These are phyloP conservation scores for California macrophylla DNA, from an alignment of 441 rosid species.

Conservation along the genomic window DNA sequence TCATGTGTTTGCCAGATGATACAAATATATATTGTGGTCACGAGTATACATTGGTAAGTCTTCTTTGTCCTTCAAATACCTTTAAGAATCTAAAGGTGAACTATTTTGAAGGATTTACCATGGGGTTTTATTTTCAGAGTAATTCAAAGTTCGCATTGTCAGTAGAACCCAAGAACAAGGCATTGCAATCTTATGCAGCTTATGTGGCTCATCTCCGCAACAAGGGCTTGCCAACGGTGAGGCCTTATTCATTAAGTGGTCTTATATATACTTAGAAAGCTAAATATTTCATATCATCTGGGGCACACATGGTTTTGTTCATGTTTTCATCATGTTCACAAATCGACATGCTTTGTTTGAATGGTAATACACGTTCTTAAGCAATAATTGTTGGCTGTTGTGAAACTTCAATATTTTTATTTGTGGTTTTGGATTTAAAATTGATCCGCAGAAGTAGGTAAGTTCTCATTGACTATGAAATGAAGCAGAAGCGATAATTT, in stretches of 20 bases:
- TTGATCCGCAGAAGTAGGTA: no score
- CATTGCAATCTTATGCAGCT: slow-evolving; percentile 66
- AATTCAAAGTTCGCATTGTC: slow-evolving; percentile 85
- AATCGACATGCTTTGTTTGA: no score
- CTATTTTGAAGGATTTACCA: slow-evolving; percentile 7
- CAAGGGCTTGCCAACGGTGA: slow-evolving; percentile 75
- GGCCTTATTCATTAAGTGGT: neutral
- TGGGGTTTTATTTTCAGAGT: slow-evolving; percentile 36
- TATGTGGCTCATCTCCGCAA: slow-evolving; percentile 62
- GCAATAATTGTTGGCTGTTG: no score
- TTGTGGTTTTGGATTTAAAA: no score
- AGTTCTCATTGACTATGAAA: no score
- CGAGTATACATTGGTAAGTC: slow-evolving; percentile 2
- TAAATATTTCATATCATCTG: no score
- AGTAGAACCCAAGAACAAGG: slow-evolving; percentile 78
- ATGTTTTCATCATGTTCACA: no score
- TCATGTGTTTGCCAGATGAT: neutral
- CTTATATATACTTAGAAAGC: neutral
- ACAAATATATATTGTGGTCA: slow-evolving; percentile 2
- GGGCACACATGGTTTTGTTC: no score
- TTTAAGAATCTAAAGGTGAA: slow-evolving; percentile 4
- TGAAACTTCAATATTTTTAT: no score
- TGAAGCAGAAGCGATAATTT: no score
- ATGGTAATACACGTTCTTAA: no score
- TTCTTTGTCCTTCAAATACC: slow-evolving; percentile 1